Conservation (phyloP, 306 rosid species). For the Lathyrus sativus region DNA sequence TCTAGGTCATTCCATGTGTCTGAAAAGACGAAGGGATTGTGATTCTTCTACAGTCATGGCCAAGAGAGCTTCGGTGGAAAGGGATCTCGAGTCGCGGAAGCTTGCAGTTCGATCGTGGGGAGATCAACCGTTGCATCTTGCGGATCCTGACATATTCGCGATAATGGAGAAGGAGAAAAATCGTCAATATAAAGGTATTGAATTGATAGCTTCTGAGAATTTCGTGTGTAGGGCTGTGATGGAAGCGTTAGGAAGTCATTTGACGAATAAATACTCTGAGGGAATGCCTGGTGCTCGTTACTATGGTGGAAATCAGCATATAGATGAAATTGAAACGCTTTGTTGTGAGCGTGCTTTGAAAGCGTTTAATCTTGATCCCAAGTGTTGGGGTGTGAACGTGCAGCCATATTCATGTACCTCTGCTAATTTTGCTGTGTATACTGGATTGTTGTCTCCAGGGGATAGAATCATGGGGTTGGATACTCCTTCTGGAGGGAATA, state of each 20-base stretch:
- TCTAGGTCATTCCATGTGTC: conserved; percentile 84
- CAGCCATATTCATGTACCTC: conserved; percentile 95
- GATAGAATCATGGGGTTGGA: conserved; percentile 96
- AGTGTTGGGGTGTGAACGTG: conserved; percentile 88
- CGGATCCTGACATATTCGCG: conserved; percentile 69
- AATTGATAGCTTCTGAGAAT: conserved; percentile 93
- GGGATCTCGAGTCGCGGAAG: conserved; percentile 63
- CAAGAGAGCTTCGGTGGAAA: conserved; percentile 50
- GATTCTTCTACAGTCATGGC: conserved; percentile 51
- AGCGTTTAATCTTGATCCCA: conserved; percentile 65
- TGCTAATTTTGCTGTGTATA: conserved; percentile 89
- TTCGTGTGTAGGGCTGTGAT: conserved; percentile 81
- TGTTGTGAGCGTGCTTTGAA: conserved; percentile 83
- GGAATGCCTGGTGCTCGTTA: conserved; percentile 90
- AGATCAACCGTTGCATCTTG: conserved; percentile 52
- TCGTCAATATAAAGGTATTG: conserved; percentile 76
- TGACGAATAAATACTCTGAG: conserved; percentile 89
- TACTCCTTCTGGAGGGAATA: conserved; percentile 95
- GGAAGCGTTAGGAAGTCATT: conserved; percentile 92
- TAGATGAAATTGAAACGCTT: conserved; percentile 79
- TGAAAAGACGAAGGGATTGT: conserved; percentile 69
- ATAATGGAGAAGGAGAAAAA: conserved; percentile 87
- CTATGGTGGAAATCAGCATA: conserved; percentile 78
- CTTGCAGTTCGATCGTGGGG: conserved; percentile 75
- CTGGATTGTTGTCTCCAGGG: conserved; percentile 76